These are phyloP conservation scores for Trypanosomatidae sp. DNA, from an alignment of 208 protist genomes.

Conservation along the genomic window DNA sequence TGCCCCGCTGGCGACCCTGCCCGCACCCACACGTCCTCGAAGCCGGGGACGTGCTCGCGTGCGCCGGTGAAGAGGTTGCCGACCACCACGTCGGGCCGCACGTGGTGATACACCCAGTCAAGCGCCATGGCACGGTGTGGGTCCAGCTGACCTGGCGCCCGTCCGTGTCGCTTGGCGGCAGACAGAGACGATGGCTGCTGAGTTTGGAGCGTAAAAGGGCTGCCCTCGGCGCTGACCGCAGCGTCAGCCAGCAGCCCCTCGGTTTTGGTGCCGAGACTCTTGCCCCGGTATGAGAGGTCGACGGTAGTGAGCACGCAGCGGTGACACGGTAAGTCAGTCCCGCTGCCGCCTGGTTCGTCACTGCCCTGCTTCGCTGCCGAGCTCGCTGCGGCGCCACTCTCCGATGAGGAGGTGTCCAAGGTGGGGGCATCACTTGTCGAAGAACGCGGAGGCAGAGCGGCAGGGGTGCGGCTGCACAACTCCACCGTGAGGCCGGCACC, in stretches of 20 bases:
- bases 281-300: slow-evolving; percentile 83
- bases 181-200: slow-evolving; percentile 12
- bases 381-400: not conserved
- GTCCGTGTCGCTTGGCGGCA: not conserved
- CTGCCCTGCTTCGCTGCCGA: not conserved
- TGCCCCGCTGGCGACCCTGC: slow-evolving; percentile 59
- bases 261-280: slow-evolving; percentile 54
- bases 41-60: slow-evolving; percentile 45
- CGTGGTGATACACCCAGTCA: slow-evolving; percentile 48
- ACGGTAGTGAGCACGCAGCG: slow-evolving; percentile 53
- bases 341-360: not conserved
- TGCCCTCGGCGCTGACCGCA: slow-evolving; percentile 63
- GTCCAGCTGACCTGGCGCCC: slow-evolving; percentile 38
- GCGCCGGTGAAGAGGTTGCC: slow-evolving; percentile 65
- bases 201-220: slow-evolving; percentile 55
- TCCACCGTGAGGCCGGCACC: slow-evolving; percentile 55
- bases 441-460: not conserved
- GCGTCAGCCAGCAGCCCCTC: slow-evolving; percentile 32
- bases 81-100: slow-evolving; percentile 61
- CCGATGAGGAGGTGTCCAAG: not conserved
- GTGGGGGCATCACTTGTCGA: not conserved
- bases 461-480: slow-evolving; percentile 23
- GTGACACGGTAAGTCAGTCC: not conserved
- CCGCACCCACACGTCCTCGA: slow-evolving; percentile 68
- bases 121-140: slow-evolving; percentile 61